Evolutionary conservation across 1,139 yeast genomes (phyloP), one percentile per base, ranked within the genome.

Genomic region (Kurtzmaniella natalensis): DNA sequence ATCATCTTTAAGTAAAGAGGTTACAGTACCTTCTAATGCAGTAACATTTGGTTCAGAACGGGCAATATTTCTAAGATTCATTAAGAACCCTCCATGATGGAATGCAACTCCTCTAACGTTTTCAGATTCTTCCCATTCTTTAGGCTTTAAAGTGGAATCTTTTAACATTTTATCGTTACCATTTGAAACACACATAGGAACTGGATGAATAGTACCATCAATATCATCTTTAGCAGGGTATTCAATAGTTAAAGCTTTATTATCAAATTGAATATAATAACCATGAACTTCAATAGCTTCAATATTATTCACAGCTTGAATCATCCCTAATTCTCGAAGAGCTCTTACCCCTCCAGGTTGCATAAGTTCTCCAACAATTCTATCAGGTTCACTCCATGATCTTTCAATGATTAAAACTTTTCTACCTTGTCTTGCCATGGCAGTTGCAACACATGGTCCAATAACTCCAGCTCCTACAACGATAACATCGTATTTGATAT

Each of bases 281-380:
- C 99, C 99, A 24, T 72, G 61, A 28, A 81, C 86, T 18, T 76
- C 76, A 14, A 76, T 72, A 9, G 96, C 96, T 32, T 81, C 92
- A 37, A 92, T 92, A 39, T 76, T 76, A 48, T 87, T 86, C 28
- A 92, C 63, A 2, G 95, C 81, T 43, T 78, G 76, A 18, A 74
- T 73, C 84, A 92, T 78, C 4, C 96, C 97, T 22, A 92, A 65
- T 45, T 84, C 81, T 44, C 72, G 68, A 39, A 92, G 67, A 1
- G 96, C 94, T 52, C 82, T 76, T 24, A 89, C 65, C 10, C 98
- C 98, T 18, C 88, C 92, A 4, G 99, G 99, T 58, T 92, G 99
- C 72, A 92, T 72, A 50, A 92, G 71, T 57, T 92, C 99, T 28
- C 99, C 99, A 25, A 92, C 98, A 39, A 92, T 92, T 47, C 98